phyloP scores from a whole-genome alignment of 1,284 basidiomycete species.

The Rhodotorula sp. region DNA sequence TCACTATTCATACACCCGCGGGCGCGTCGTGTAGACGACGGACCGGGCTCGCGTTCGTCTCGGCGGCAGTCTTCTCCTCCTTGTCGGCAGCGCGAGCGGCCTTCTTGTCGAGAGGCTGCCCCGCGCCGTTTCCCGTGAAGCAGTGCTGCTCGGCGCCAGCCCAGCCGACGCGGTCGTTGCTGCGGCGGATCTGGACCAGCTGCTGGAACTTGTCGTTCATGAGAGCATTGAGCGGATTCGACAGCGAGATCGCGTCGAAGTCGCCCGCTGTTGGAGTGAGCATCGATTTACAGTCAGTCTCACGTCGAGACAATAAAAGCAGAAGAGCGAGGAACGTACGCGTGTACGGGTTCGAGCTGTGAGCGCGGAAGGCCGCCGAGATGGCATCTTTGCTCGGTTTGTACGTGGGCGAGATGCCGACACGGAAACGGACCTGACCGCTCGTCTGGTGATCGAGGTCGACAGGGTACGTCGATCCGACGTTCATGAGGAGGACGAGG shows the following conservation, averaged over 20 bases:
- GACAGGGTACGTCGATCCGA: constrained; percentile 34
- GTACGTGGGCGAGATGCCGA: constrained; percentile 37
- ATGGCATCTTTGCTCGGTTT: constrained; percentile 37
- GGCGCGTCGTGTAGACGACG: neutral
- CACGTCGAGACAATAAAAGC: too few relatives aligned
- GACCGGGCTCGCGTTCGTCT: constrained; percentile 17
- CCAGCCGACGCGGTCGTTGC: constrained; percentile 31
- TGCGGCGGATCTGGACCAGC: constrained; percentile 28
- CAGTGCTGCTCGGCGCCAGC: constrained; percentile 37
- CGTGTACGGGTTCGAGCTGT: constrained; percentile 32
- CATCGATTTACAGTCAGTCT: neutral
- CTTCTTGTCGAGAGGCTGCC: constrained; percentile 15
- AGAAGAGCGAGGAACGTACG: constrained; percentile 6
- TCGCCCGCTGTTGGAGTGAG: constrained; percentile 24
- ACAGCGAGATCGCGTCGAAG: constrained; percentile 40
- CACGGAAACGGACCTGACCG: constrained; percentile 32
- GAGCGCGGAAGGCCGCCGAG: constrained; percentile 29
- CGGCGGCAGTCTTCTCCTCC: constrained; percentile 19
- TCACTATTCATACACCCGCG: rapidly evolving
- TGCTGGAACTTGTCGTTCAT: constrained; percentile 34
- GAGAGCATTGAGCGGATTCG: constrained; percentile 35
- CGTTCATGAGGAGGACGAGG: constrained; percentile 38
- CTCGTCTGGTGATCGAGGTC: constrained; percentile 28
- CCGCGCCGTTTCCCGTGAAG: neutral
- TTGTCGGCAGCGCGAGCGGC: constrained; percentile 22